A percentile compares a stretch with the other conserved stretches of the same genome.
phyloP scores from a whole-genome alignment of 108 stramenopile species.

The Bacterosira constricta region DNA sequence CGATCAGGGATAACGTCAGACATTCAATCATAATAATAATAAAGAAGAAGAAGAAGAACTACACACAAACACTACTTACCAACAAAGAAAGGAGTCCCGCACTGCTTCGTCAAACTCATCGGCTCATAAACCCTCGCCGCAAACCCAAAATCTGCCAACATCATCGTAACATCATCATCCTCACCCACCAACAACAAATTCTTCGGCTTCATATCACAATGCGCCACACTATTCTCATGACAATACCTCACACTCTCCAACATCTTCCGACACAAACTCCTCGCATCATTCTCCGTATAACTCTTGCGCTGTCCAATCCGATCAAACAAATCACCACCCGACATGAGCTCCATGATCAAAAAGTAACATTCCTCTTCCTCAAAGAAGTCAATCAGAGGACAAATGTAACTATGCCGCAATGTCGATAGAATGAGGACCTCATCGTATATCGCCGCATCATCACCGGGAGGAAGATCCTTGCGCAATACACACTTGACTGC shows the following conservation, averaged over 20 bases:
- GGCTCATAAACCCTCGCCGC: slow-evolving; percentile 79
- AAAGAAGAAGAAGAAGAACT: no score
- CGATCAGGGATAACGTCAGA: no score
- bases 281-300: slow-evolving; percentile 86
- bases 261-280: slow-evolving; percentile 80
- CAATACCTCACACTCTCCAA: slow-evolving; percentile 77
- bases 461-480: slow-evolving; percentile 75
- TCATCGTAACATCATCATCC: slow-evolving; percentile 81
- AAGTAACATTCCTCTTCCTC: slow-evolving; percentile 81
- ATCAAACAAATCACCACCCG: slow-evolving; percentile 93
- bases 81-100: slow-evolving; percentile 96
- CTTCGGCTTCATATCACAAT: no score
- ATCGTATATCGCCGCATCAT: slow-evolving; percentile 84
- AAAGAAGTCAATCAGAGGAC: slow-evolving; percentile 93
- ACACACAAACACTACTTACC: no score
- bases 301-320: slow-evolving; percentile 84
- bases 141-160: slow-evolving; percentile 93
- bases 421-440: slow-evolving; percentile 89
- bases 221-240: slow-evolving; percentile 74
- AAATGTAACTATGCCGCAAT: slow-evolving; percentile 86
- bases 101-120: slow-evolving; percentile 78
- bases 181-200: slow-evolving; percentile 79
- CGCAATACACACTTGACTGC: slow-evolving; percentile 87
- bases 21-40: no score
- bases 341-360: slow-evolving; percentile 90